phyloP scores from a whole-genome alignment of 352 stramenopile species.

The Globisporangium ultimum region DNA sequence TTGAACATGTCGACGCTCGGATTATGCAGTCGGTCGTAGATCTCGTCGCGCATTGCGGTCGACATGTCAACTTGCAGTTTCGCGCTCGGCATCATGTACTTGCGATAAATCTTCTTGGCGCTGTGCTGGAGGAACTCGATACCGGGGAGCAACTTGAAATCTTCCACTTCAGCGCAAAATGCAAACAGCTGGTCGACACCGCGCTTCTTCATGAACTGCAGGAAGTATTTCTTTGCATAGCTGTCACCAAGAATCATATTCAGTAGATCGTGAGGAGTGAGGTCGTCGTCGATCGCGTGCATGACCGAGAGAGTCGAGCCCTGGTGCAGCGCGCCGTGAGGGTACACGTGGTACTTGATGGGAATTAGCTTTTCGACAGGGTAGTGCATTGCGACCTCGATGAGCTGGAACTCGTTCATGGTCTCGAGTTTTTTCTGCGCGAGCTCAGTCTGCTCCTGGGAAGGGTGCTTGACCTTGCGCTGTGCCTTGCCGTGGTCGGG shows the following conservation, averaged over 20 bases:
- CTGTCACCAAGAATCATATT: conserved; percentile 44
- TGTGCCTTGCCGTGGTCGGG: conserved; percentile 13
- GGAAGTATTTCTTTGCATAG: conserved; percentile 73
- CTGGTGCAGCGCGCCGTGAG: not conserved
- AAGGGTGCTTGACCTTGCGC: conserved; percentile 7
- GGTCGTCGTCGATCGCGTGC: conserved; percentile 24
- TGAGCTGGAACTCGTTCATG: conserved; percentile 69
- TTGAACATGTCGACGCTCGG: conserved; percentile 87
- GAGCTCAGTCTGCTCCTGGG: conserved; percentile 40
- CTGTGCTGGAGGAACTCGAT: conserved; percentile 85
- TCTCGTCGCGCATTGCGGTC: conserved; percentile 75
- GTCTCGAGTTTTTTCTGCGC: conserved; percentile 51
- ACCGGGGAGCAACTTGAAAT: conserved; percentile 74
- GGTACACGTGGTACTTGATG: conserved; percentile 22
- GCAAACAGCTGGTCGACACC: conserved; percentile 64
- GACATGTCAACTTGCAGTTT: conserved; percentile 85
- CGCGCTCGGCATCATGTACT: conserved; percentile 74
- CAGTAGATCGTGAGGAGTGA: conserved; percentile 50
- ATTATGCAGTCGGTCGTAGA: conserved; percentile 54
- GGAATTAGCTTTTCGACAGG: conserved; percentile 72
- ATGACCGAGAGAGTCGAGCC: conserved; percentile 7
- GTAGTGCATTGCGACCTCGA: conserved; percentile 70
- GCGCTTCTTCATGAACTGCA: conserved; percentile 69
- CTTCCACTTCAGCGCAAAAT: conserved; percentile 73
- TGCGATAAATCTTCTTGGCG: conserved; percentile 84